Base-by-base conservation (phyloP, 345 rosid genomes). In the Odontarrhena argentea region DNA sequence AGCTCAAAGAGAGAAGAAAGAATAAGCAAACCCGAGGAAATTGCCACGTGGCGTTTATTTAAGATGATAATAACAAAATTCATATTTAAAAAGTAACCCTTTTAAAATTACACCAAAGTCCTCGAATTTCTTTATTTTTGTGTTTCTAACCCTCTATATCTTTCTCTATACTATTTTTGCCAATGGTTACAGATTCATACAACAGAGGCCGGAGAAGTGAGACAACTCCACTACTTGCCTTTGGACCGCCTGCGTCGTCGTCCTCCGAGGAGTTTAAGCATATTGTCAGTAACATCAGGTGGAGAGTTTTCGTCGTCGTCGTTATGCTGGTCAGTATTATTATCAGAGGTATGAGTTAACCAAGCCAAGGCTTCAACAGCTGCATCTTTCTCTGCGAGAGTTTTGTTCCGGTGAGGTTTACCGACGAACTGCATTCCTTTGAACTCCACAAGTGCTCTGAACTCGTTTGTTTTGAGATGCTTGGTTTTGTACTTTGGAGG, bases 341-440 rank as follows among this genome's bases (percentile, higher is more conserved):
- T 73, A 35, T 81, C 87, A 15, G 89, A 82, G 37, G 96, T 91
- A 45, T 89, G 97, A 15, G 93, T 91, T 53, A 94, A 80, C 99
- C 99, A 94, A 40, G 99, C 96, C 74, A 94, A 77, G 15, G 97
- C 99, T 71, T 94, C 97, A 37, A 91, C 70, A 38, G 97, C 97
- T 55, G 99, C 99, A 63, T 91, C 97, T 71, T 91, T 83, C 85
- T 94, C 99, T 1, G 99, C 96, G 0, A 87, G 83, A 67, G 90
- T 96, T 82, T 94, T 94, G 80, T 87, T 94, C 71, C 75, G 87
- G 83, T 78, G 87, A 32, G 99, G 96, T 67, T 94, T 94, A 37
- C 97, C 99, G 0, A 94, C 91, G 64, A 94, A 94, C 43, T 94
- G 99, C 96, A 94, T 91, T 8, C 97, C 99, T 74, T 91, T 91